Base-by-base conservation (phyloP, 345 rosid species). In the Clausena lansium region DNA sequence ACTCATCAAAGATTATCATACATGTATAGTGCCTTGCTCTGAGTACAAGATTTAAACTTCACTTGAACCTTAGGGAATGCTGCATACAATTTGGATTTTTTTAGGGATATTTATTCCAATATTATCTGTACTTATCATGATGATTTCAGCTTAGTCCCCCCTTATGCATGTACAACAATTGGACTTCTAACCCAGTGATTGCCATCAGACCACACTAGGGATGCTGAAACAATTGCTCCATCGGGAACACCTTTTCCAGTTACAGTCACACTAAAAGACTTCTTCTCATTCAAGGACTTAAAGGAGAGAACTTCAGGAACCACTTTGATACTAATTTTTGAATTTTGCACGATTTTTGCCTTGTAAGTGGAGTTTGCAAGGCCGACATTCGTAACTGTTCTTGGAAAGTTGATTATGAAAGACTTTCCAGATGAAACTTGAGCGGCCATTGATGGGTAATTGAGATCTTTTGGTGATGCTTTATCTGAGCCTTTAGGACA, bases 311-410 rank as follows among this genome's bases (percentile, higher is more conserved):
- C 70, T 2, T 65, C 28, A 15, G 87, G 90, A 9, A 39, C 74
- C 57, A 85, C 83, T 24, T 33, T 67, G 27, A 87, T 73, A 50
- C 70, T 69, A 45, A 80, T 28, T 67, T 75, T 32, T 13, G 62
- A 25, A 30, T 11, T 13, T 33, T 69, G 14, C 7, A 47, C 11
- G 11, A 78, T 63, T 58, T 74, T 64, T 25, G 78, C 87, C 22
- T 68, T 79, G 65, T 80, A 87, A 1, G 83, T 78, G 4, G 87
- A 87, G 32, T 84, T 85, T 22, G 78, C 72, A 11, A 14, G 4
- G 59, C 86, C 87, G 52, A 85, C 88, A 69, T 78, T 84, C 9
- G 86, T 87, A 5, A 84, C 87, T 13, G 82, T 83, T 80, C 88
- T 52, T n/a, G 27, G 54, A 71, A 85, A 85, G 7, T 19, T 65